phyloP scores from a whole-genome alignment of 106 monocot species.

The Phalaenopsis equestris region DNA sequence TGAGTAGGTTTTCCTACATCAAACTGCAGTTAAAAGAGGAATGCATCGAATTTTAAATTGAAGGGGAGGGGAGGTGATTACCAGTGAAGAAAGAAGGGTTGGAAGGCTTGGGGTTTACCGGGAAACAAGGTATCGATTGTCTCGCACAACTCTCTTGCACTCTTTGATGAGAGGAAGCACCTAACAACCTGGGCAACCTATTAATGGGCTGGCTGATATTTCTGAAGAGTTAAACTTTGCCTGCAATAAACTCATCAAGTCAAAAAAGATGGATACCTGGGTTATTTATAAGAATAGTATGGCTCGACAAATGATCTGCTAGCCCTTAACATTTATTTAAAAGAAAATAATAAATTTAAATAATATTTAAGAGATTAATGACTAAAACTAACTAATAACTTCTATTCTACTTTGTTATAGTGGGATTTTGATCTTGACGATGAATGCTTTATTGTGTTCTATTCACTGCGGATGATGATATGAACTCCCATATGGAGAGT shows the following conservation, averaged over 20 bases:
- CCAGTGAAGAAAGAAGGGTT: too few species aligned
- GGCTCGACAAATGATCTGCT: background rate
- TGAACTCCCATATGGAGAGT: too few species aligned
- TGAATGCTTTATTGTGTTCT: background rate
- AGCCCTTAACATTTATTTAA: too few species aligned
- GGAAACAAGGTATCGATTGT: background rate
- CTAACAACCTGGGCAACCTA: background rate
- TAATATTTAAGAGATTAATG: background rate
- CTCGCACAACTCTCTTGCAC: background rate
- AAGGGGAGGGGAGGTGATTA: background rate
- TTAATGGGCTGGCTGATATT: background rate
- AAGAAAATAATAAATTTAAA: too few species aligned
- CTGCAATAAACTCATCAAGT: background rate
- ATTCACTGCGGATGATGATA: too few species aligned
- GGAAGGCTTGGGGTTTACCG: background rate
- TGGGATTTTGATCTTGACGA: background rate
- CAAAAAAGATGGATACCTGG: background rate
- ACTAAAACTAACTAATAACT: background rate
- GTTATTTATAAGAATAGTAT: background rate
- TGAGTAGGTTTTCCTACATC: background rate
- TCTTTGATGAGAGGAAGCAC: background rate
- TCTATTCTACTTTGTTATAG: background rate
- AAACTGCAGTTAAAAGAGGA: background rate
- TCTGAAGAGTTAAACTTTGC: background rate
- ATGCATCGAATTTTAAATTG: too few species aligned